A percentile compares a stretch with the other conserved stretches of the same genome.
Evolutionary conservation across 2,329 filamentous ascomycete genomes (phyloP).

Genomic region (Aspergillus pseudonomiae): DNA sequence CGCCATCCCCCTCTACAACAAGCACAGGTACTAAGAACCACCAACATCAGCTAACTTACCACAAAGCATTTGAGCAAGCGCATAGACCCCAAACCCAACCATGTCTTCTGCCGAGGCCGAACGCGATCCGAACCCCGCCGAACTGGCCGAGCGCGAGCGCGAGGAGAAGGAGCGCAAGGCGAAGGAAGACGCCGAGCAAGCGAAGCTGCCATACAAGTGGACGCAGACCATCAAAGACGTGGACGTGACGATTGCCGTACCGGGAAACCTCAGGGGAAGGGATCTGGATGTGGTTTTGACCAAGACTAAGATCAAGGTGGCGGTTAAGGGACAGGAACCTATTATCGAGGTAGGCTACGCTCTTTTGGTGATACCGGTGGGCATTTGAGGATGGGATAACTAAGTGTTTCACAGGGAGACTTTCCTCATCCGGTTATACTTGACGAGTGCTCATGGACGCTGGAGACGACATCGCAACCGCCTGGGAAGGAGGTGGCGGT

Average conservation of each 20-base stretch:
- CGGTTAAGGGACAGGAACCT: conserved; percentile 84
- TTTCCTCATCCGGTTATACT: conserved; percentile 77
- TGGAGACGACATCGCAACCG: conserved; percentile 64
- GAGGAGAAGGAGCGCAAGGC: conserved; percentile 63
- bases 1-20: background rate
- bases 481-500: conserved; percentile 75
- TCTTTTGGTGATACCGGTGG: background rate
- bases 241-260: conserved; percentile 76
- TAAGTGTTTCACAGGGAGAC: conserved; percentile 64
- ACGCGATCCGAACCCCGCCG: conserved; percentile 31
- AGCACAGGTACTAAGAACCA: background rate
- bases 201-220: conserved; percentile 94
- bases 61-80: background rate
- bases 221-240: conserved; percentile 88
- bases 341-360: conserved; percentile 68
- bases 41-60: background rate
- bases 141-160: conserved; percentile 53
- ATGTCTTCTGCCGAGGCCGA: conserved; percentile 38
- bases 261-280: conserved; percentile 78
- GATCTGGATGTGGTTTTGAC: conserved; percentile 84
- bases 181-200: conserved; percentile 85
- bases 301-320: conserved; percentile 75
- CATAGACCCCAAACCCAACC: conserved; percentile 1
- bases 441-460: conserved; percentile 94
- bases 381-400: background rate